A percentile compares a stretch with the other conserved stretches of the same genome.
These are phyloP conservation scores for Amesomyces nigricolor DNA, from an alignment of 2,329 filamentous ascomycete species.

Conservation along the genomic window DNA sequence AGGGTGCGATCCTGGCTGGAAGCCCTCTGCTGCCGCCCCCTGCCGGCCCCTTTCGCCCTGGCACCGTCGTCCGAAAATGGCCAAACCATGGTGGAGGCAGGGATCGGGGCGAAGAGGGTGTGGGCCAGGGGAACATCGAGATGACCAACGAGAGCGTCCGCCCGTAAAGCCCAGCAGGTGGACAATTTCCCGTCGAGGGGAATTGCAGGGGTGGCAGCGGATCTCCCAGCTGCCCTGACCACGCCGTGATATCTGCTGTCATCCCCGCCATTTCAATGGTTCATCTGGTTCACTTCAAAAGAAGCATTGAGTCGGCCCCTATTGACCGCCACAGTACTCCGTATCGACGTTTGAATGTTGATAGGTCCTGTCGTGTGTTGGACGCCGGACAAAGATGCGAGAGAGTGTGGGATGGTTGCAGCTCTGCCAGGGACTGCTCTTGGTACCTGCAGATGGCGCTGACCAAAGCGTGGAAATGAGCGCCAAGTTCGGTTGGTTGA, in stretches of 20 bases:
- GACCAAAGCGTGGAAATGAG: conserved; percentile 17
- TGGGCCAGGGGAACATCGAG: conserved; percentile 14
- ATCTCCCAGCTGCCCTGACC: conserved; percentile 6
- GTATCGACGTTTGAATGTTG: too few relatives aligned
- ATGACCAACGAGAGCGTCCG: conserved; percentile 17
- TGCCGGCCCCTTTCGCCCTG: neutral
- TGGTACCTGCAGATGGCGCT: conserved; percentile 17
- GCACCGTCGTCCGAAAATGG: conserved; percentile 16
- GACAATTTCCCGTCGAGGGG: conserved; percentile 17
- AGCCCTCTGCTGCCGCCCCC: neutral
- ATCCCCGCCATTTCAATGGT: neutral
- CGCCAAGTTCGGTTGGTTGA: conserved; percentile 5
- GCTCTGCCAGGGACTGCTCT: neutral
- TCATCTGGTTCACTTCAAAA: too few relatives aligned
- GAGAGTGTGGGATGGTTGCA: neutral
- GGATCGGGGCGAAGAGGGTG: conserved; percentile 21
- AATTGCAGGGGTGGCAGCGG: conserved; percentile 14
- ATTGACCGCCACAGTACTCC: too few relatives aligned
- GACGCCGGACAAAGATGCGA: neutral
- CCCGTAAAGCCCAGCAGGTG: conserved; percentile 7
- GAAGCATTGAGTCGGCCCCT: too few relatives aligned
- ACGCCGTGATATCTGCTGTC: neutral
- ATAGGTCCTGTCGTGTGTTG: too few relatives aligned
- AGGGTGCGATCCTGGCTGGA: neutral
- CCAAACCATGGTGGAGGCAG: conserved; percentile 14